Percentiles rank a stretch among this genome's conserved stretches.
Evolutionary conservation across 352 stramenopile genomes (phyloP).

Genomic region (Discostella stelligera): DNA sequence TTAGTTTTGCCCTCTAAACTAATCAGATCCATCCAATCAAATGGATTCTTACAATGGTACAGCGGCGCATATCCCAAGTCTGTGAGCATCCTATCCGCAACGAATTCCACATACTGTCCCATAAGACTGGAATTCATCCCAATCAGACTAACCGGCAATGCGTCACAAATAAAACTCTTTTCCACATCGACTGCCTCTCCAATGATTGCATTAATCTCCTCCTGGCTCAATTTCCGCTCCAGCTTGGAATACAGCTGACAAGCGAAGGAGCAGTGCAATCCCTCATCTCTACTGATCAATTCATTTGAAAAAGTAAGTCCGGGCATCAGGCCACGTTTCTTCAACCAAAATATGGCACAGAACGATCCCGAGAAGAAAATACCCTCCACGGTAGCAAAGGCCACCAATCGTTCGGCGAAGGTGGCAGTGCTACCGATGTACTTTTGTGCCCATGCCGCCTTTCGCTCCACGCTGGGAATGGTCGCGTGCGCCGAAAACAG

Average conservation of each 20-base stretch:
- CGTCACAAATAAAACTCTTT: conserved; percentile 82
- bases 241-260: conserved; percentile 82
- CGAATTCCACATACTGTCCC: conserved; percentile 84
- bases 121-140: conserved; percentile 84
- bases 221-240: conserved; percentile 58
- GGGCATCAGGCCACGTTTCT: conserved; percentile 83
- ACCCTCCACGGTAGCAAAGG: conserved; percentile 83
- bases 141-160: conserved; percentile 80
- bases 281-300: conserved; percentile 82
- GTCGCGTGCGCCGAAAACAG: conserved; percentile 71
- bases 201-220: conserved; percentile 71
- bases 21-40: conserved; percentile 86
- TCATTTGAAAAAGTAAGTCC: conserved; percentile 84
- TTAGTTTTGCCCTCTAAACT: conserved; percentile 85
- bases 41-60: conserved; percentile 80
- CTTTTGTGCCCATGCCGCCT: conserved; percentile 79
- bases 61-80: conserved; percentile 72
- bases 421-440: conserved; percentile 70
- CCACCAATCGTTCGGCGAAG: conserved; percentile 79
- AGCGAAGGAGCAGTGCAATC: conserved; percentile 83
- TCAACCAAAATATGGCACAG: conserved; percentile 85
- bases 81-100: conserved; percentile 76
- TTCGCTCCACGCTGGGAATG: conserved; percentile 77
- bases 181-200: conserved; percentile 80
- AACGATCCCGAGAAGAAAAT: conserved; percentile 86